phyloP scores from a whole-genome alignment of 805 yeast genomes.

The Metschnikowia vanudenii region DNA sequence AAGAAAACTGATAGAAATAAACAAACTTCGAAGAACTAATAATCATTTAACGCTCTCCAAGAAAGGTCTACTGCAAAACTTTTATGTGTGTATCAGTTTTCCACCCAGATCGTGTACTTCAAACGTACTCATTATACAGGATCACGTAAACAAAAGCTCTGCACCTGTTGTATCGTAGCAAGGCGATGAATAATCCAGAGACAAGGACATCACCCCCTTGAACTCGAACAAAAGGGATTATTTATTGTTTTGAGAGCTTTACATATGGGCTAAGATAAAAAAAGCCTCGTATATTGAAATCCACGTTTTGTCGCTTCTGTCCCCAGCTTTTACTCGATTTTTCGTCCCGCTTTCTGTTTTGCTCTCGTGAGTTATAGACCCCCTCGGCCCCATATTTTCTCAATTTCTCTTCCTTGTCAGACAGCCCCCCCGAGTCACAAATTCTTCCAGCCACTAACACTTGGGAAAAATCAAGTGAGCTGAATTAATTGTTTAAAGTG shows the following conservation, averaged over 20 bases:
- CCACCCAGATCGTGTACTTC: not conserved
- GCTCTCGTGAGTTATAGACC: not conserved
- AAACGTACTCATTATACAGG: not conserved
- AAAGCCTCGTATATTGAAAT: not conserved
- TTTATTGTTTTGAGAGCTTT: too few relatives aligned
- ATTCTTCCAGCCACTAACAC: not conserved
- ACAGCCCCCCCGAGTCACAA: not conserved
- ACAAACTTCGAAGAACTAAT: too few relatives aligned
- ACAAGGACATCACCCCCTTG: not conserved
- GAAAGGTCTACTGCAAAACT: too few relatives aligned
- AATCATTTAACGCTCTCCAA: too few relatives aligned
- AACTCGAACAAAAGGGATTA: too few relatives aligned
- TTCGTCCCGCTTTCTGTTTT: not conserved
- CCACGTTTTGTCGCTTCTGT: not conserved
- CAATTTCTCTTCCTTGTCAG: not conserved
- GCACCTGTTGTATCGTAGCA: not conserved
- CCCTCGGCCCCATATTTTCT: not conserved
- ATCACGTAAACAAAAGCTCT: constrained; percentile 1
- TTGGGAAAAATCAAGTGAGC: not conserved
- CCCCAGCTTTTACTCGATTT: not conserved
- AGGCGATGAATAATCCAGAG: not conserved
- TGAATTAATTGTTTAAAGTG: too few relatives aligned
- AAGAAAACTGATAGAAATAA: not conserved
- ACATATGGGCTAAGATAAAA: too few relatives aligned
- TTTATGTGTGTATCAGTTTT: not conserved